phyloP scores from a whole-genome alignment of 129 eudicot species.

The Chrysanthemum lavandulifolium region DNA sequence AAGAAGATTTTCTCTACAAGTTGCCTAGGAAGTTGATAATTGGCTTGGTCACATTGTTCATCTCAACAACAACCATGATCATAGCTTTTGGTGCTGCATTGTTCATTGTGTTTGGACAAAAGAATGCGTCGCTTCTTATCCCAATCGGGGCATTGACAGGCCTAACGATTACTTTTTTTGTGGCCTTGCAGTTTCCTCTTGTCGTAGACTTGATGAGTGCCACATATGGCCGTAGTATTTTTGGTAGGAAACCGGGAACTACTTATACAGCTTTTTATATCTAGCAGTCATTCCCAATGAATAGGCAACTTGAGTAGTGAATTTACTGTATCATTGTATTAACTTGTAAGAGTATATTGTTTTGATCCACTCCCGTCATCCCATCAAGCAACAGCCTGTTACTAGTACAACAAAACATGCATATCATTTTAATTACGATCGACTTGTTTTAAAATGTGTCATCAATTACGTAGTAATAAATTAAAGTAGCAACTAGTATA shows the following conservation, averaged over 20 bases:
- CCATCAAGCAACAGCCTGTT: not conserved
- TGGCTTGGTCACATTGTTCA: constrained; percentile 1
- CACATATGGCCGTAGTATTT: constrained; percentile 1
- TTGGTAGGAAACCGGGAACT: not conserved
- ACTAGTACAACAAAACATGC: too few species aligned
- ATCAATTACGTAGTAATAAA: too few species aligned
- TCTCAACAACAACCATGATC: constrained; percentile 18
- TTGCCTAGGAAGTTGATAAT: not conserved
- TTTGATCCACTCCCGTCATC: not conserved
- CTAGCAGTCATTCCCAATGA: not conserved
- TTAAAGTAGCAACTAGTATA: too few species aligned
- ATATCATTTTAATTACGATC: too few species aligned
- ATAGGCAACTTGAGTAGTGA: not conserved
- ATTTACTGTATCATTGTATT: not conserved
- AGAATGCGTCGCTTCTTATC: not conserved
- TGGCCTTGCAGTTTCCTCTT: constrained; percentile 4
- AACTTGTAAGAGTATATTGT: not conserved
- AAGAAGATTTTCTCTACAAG: constrained; percentile 7
- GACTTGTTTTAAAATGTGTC: too few species aligned
- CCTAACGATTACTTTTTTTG: not conserved
- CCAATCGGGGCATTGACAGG: not conserved
- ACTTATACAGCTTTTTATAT: too few species aligned
- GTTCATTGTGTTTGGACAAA: constrained; percentile 12
- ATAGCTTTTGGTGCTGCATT: constrained; percentile 19
- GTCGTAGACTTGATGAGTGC: not conserved